These are phyloP conservation scores for Kwoniella sp. DNA, from an alignment of 768 basidiomycete genomes.

Conservation along the genomic window DNA sequence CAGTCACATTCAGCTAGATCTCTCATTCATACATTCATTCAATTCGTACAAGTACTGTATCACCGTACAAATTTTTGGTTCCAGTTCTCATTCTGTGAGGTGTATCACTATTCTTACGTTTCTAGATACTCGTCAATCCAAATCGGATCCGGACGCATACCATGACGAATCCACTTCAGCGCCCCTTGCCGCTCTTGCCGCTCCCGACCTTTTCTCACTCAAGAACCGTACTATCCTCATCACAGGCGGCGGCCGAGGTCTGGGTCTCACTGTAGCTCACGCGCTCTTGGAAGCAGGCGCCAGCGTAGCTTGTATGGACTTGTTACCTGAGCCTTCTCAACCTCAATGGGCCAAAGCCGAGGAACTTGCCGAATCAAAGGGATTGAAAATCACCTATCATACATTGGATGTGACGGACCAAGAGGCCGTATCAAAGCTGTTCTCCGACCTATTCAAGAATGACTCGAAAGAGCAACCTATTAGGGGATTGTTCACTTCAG, in stretches of 20 bases:
- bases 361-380: conserved; percentile 6
- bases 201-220: conserved; percentile 42
- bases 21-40: too few relatives aligned
- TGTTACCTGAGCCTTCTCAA: conserved; percentile 37
- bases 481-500: conserved; percentile 22
- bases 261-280: conserved; percentile 47
- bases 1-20: too few relatives aligned
- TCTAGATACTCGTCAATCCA: neutral
- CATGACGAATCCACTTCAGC: conserved; percentile 9
- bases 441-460: conserved; percentile 14
- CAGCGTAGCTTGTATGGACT: conserved; percentile 40
- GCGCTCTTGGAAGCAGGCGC: conserved; percentile 45
- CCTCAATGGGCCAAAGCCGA: conserved; percentile 33
- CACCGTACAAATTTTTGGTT: too few relatives aligned
- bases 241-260: conserved; percentile 49
- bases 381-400: conserved; percentile 15
- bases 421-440: conserved; percentile 7
- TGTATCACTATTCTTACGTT: neutral
- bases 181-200: conserved; percentile 26
- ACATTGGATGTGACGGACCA: conserved; percentile 24
- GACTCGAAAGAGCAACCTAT: conserved; percentile 12
- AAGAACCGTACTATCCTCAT: conserved; percentile 36
- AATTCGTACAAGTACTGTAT: too few relatives aligned
- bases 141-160: neutral
- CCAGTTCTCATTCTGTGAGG: too few relatives aligned